A percentile compares a stretch with the other conserved stretches of the same genome.
These are phyloP conservation scores for Lentinus brumalis DNA, from an alignment of 768 basidiomycete species.

Conservation along the genomic window DNA sequence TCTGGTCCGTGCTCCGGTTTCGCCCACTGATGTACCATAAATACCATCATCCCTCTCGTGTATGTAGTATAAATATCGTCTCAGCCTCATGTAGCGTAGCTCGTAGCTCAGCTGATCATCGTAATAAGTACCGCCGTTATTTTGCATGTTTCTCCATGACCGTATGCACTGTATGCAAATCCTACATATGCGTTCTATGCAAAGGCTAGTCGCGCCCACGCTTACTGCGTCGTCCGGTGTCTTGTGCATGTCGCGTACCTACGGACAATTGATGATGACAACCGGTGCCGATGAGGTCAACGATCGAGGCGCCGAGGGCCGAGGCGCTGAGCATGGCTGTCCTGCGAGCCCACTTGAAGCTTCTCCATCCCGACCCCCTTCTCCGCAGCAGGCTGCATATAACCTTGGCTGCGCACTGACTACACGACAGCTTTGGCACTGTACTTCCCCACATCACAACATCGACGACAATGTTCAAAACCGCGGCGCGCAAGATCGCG, in stretches of 20 bases:
- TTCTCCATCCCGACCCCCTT: neutral
- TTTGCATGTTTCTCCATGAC: too few species aligned
- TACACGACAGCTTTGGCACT: neutral
- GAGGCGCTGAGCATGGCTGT: constrained; percentile 7
- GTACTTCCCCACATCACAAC: neutral
- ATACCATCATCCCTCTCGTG: too few species aligned
- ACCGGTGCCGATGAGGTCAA: neutral
- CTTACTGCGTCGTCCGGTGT: too few species aligned
- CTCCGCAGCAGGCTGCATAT: constrained; percentile 10
- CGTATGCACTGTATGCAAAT: too few species aligned
- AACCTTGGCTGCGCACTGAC: neutral
- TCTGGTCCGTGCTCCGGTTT: neutral
- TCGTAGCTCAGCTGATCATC: neutral
- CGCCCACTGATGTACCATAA: neutral
- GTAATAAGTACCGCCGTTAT: too few species aligned
- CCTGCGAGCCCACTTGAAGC: neutral
- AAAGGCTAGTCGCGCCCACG: too few species aligned
- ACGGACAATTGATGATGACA: neutral
- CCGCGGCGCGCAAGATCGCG: constrained; percentile 79
- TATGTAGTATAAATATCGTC: too few species aligned
- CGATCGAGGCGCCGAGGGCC: constrained; percentile 10
- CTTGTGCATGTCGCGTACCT: too few species aligned
- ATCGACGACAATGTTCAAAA: constrained; percentile 64
- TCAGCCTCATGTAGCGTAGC: neutral
- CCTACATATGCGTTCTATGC: too few species aligned